A percentile compares a stretch with the other conserved stretches of the same genome.
Conservation (phyloP, 352 stramenopile genomes). For the Phytophthora nicotianae region DNA sequence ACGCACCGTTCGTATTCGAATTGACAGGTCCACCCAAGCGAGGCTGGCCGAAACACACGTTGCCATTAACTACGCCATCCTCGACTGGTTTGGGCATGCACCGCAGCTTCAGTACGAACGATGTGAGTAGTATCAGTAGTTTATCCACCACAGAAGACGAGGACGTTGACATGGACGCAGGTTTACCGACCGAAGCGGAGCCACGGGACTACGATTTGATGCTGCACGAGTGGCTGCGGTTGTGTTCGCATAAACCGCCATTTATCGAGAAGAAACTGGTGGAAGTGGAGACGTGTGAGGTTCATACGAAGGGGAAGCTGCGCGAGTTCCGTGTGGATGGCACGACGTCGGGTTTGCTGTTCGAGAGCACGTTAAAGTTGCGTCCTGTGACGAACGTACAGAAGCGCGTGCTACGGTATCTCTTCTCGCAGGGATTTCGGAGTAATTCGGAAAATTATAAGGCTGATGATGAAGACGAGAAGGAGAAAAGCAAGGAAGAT, state of each 20-base stretch:
- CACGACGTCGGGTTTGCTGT: constrained; percentile 62
- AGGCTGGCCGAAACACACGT: constrained; percentile 20
- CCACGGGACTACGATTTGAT: constrained; percentile 50
- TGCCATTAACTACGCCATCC: background rate
- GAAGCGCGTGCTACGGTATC: constrained; percentile 63
- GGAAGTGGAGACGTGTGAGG: constrained; percentile 5
- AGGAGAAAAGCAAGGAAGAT: constrained; percentile 1
- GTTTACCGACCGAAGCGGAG: constrained; percentile 9
- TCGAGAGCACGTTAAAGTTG: constrained; percentile 76
- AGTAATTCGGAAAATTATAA: constrained; percentile 39
- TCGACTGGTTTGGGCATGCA: constrained; percentile 13
- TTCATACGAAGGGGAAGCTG: constrained; percentile 34
- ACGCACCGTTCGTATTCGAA: constrained; percentile 69
- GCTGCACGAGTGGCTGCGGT: constrained; percentile 66
- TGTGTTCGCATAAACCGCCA: constrained; percentile 62
- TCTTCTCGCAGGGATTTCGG: constrained; percentile 67
- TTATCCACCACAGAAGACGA: constrained; percentile 22
- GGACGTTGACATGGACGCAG: constrained; percentile 22
- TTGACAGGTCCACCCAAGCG: constrained; percentile 35
- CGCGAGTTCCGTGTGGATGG: constrained; percentile 71
- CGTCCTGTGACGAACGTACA: constrained; percentile 62
- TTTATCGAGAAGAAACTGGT: constrained; percentile 44
- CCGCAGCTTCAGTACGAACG: constrained; percentile 32
- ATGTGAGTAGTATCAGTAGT: constrained; percentile 33
- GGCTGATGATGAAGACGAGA: constrained; percentile 6